These are phyloP conservation scores for Globisporangium mamillatum DNA, from an alignment of 352 stramenopile genomes.

Conservation along the genomic window DNA sequence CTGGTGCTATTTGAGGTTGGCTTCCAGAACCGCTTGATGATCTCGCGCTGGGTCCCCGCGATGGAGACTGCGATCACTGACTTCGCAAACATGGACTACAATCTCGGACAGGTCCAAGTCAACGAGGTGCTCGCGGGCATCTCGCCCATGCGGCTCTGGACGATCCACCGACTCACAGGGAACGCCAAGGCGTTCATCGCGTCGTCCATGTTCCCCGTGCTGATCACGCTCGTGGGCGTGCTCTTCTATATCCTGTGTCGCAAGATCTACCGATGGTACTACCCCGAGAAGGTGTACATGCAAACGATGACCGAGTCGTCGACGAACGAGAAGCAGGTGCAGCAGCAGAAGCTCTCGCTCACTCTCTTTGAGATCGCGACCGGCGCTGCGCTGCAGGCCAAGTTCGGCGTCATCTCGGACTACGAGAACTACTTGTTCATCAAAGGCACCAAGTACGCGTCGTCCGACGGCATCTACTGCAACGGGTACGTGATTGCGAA, in stretches of 20 bases:
- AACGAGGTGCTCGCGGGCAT: background rate
- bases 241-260: conserved; percentile 28
- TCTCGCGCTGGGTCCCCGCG: background rate
- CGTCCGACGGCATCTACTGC: conserved; percentile 50
- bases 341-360: background rate
- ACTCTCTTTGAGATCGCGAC: background rate
- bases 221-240: background rate
- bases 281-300: background rate
- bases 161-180: background rate
- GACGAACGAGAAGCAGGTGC: background rate
- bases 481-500: conserved; percentile 59
- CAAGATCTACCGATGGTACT: background rate
- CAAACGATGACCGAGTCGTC: background rate
- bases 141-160: background rate
- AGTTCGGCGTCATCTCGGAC: conserved; percentile 20
- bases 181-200: background rate
- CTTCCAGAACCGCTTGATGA: conserved; percentile 17
- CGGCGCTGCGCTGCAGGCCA: background rate
- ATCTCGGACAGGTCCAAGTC: background rate
- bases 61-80: background rate
- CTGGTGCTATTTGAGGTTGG: conserved; percentile 28
- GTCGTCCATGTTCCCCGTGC: background rate
- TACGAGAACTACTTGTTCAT: conserved; percentile 48
- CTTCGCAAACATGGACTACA: background rate
- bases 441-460: conserved; percentile 30